phyloP scores from a whole-genome alignment of 108 stramenopile species.

The Fistulifera solaris region DNA sequence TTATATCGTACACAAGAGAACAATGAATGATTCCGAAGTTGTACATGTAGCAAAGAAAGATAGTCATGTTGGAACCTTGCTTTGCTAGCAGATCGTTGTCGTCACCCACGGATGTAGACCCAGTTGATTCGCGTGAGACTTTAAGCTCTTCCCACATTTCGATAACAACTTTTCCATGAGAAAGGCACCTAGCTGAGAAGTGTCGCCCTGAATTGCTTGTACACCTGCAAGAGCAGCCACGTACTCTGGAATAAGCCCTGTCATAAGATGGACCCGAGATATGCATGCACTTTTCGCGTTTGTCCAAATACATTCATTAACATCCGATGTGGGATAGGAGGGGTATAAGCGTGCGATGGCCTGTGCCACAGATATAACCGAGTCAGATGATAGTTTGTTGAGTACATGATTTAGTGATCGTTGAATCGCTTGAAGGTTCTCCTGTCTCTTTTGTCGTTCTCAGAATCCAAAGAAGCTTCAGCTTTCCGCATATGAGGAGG shows the following conservation, averaged over 20 bases:
- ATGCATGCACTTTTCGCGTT: slow-evolving; percentile 61
- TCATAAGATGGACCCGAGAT: slow-evolving; percentile 54
- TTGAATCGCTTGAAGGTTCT: slow-evolving; percentile 29
- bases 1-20: slow-evolving; percentile 81
- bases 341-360: slow-evolving; percentile 42
- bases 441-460: neutral
- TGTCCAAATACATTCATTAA: slow-evolving; percentile 68
- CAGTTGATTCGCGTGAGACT: neutral
- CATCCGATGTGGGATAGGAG: slow-evolving; percentile 36
- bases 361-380: slow-evolving; percentile 76
- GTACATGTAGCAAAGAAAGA: slow-evolving; percentile 89
- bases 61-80: slow-evolving; percentile 63
- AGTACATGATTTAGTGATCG: slow-evolving; percentile 76
- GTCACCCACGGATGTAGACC: neutral
- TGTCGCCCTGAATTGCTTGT: slow-evolving; percentile 74
- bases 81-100: slow-evolving; percentile 18
- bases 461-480: slow-evolving; percentile 1
- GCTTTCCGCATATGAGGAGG: slow-evolving; percentile 72
- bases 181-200: slow-evolving; percentile 61
- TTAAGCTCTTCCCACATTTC: slow-evolving; percentile 41
- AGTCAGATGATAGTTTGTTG: slow-evolving; percentile 89
- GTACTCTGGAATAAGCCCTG: slow-evolving; percentile 74
- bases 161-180: slow-evolving; percentile 50
- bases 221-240: slow-evolving; percentile 62
- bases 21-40: slow-evolving; percentile 84